phyloP scores from a whole-genome alignment of 2,329 filamentous ascomycete species.

The Gremmenia infestans region DNA sequence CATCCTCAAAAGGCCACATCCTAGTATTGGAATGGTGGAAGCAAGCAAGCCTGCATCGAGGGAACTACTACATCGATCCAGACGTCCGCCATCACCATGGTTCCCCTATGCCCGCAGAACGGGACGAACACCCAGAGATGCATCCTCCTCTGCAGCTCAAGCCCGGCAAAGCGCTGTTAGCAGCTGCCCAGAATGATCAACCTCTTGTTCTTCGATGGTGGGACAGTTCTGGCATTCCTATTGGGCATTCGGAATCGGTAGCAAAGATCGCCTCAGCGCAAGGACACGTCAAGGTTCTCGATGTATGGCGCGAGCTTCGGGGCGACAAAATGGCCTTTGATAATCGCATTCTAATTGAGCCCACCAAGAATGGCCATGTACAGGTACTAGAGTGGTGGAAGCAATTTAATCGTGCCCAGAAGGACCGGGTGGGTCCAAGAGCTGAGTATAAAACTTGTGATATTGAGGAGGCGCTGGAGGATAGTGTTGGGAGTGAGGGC shows the following conservation, averaged over 20 bases:
- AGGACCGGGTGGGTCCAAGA: conserved; percentile 48
- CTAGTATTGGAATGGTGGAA: conserved; percentile 92
- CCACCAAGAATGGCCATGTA: conserved; percentile 82
- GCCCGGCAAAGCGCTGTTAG: conserved; percentile 77
- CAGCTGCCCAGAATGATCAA: conserved; percentile 78
- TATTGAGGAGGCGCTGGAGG: conserved; percentile 90
- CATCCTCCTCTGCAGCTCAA: conserved; percentile 54
- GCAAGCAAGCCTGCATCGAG: conserved; percentile 56
- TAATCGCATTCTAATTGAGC: conserved; percentile 75
- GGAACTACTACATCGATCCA: conserved; percentile 31
- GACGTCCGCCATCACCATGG: conserved; percentile 19
- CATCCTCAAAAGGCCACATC: conserved; percentile 79
- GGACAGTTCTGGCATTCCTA: conserved; percentile 74
- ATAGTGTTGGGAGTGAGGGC: conserved; percentile 57
- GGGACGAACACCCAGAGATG: conserved; percentile 16
- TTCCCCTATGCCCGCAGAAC: conserved; percentile 11
- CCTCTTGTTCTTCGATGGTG: conserved; percentile 80
- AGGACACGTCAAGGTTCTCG: conserved; percentile 77
- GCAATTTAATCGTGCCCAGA: conserved; percentile 37
- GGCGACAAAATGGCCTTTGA: conserved; percentile 76
- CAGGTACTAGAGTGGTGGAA: conserved; percentile 92
- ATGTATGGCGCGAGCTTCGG: conserved; percentile 73
- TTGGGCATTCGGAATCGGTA: conserved; percentile 75
- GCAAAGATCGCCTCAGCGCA: conserved; percentile 80
- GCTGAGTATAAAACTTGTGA: conserved; percentile 95